Evolutionary conservation across 768 basidiomycete species (phyloP).

Genomic region (Glaciozyma martinii): DNA sequence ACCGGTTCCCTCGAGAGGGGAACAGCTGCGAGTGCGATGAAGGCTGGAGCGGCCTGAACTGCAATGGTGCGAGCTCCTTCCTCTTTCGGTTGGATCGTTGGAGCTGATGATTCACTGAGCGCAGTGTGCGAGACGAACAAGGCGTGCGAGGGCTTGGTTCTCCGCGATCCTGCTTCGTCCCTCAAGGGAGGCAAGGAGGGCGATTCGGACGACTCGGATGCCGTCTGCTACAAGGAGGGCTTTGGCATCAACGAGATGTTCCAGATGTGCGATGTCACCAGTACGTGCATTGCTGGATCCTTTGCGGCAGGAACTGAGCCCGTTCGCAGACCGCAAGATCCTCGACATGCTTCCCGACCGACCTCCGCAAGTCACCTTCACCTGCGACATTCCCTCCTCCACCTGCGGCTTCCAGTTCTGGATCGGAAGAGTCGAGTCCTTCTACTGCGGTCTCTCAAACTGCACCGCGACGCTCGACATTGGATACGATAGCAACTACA

Average conservation of each 20-base stretch:
- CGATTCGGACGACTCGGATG: conserved; percentile 48
- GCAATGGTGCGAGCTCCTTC: conserved; percentile 62
- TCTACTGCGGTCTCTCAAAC: conserved; percentile 77
- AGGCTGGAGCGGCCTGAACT: conserved; percentile 93
- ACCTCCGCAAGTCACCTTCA: conserved; percentile 92
- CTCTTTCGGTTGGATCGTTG: neutral
- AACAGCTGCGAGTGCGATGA: conserved; percentile 79
- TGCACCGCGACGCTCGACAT: conserved; percentile 50
- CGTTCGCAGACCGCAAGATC: conserved; percentile 72
- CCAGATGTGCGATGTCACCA: conserved; percentile 98
- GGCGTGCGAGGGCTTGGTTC: conserved; percentile 70
- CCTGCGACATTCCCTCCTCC: conserved; percentile 57
- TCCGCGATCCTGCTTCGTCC: conserved; percentile 31
- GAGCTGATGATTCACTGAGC: neutral
- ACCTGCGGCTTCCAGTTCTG: conserved; percentile 96
- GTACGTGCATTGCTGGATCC: conserved; percentile 46
- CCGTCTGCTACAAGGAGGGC: conserved; percentile 92
- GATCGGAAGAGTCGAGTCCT: conserved; percentile 88
- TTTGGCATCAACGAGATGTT: conserved; percentile 89
- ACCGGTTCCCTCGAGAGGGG: conserved; percentile 66
- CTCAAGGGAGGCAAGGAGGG: conserved; percentile 48
- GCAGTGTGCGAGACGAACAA: conserved; percentile 76
- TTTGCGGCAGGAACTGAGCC: neutral
- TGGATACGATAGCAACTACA: conserved; percentile 61
- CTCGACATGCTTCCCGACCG: conserved; percentile 83